Base-by-base conservation (phyloP, 2,329 filamentous ascomycete genomes). In the Raffaelea ambrosiae region DNA sequence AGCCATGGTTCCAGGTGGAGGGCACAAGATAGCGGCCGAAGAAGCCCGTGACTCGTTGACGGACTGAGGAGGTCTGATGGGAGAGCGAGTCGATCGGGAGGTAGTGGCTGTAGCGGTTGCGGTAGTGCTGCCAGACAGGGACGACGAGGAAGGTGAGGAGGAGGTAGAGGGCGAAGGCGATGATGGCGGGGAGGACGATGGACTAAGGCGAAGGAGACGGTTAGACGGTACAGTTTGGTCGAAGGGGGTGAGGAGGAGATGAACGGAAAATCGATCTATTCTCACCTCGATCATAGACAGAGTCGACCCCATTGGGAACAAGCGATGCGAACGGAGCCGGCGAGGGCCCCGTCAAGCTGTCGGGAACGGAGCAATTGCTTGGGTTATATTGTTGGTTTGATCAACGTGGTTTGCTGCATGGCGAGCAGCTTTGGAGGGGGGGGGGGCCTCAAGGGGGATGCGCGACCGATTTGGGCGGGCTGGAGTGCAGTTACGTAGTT, bases 71-170 rank as follows among this genome's bases (percentile, higher is more conserved):
- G 5, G 76, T 82, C 44, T 74, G 74, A 44, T 70, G 75, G 20
- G 77, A 77, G 51, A 85, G 77, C 29, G 73, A 69, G 52, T 84
- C 76, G 53, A 88, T 66, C 1, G 84, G 84, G 2, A 88, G 76
- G 60, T 89, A 89, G 51, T 86, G 81, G 59, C 79, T 76, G 63
- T 88, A 88, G 51, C 84, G 79, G 56, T 74, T 75, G 53, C 78
- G 81, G 63, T 87, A 86, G 48, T 74, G 77, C 43, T 79, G 81
- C 76, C 84, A 86, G 51, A 84, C 60, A 2, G 86, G 86, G 22
- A 86, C 60, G 51, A 87, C 58, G 56, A 82, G 66, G 62, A 81
- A 86, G 48, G 79, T 82, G 48, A 82, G 66, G 49, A 81, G 49
- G 56, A 88, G 64, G 64, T 86, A 90, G 55, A 88, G 67, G 52